Evolutionary conservation across 2,329 filamentous ascomycete species (phyloP).

Genomic region (Metarhizium anisopliae): DNA sequence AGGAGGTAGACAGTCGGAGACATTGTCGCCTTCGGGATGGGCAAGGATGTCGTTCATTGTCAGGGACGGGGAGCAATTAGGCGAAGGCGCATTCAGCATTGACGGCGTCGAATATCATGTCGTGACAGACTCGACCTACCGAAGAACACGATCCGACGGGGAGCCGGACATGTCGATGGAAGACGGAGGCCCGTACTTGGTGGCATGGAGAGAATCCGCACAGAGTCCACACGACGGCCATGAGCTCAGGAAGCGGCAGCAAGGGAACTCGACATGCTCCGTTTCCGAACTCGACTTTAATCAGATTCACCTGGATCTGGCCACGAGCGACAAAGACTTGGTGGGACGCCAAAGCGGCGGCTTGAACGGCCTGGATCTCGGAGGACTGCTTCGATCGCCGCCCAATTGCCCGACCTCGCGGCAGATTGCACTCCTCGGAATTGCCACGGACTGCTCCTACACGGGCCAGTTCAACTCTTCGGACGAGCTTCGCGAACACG

Average conservation of each 20-base stretch:
- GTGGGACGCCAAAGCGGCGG: not conserved
- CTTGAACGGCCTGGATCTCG: not conserved
- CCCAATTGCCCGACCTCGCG: constrained; percentile 69
- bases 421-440: constrained; percentile 80
- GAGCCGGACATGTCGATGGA: not conserved
- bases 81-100: constrained; percentile 9
- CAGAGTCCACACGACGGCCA: not conserved
- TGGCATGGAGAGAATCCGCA: constrained; percentile 1
- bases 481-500: constrained; percentile 53
- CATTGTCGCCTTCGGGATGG: constrained; percentile 1
- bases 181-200: not conserved
- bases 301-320: not conserved
- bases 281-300: not conserved
- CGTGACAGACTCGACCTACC: constrained; percentile 6
- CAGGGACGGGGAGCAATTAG: constrained; percentile 1
- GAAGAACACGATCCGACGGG: not conserved
- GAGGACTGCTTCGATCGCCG: constrained; percentile 55
- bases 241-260: not conserved
- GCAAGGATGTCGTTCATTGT: constrained; percentile 6
- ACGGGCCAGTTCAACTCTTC: constrained; percentile 57
- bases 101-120: constrained; percentile 10
- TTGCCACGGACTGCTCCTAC: constrained; percentile 83
- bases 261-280: not conserved
- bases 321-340: not conserved
- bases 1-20: not conserved